phyloP scores from a whole-genome alignment of 2,329 filamentous ascomycete genomes.

The Trichoderma oligosporum region DNA sequence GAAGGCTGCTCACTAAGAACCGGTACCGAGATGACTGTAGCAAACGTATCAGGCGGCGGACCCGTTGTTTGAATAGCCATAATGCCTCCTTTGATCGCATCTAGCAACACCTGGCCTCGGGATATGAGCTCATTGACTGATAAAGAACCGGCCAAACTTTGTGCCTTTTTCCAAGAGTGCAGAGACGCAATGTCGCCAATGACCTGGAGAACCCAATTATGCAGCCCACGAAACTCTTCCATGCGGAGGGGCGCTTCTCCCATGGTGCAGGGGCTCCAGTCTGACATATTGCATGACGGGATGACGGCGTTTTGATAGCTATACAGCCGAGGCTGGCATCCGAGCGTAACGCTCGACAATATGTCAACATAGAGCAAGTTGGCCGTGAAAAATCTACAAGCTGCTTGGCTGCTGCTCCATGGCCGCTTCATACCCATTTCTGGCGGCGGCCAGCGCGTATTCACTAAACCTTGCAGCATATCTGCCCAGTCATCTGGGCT shows the following conservation, averaged over 20 bases:
- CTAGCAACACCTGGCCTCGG: constrained; percentile 42
- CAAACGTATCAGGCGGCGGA: neutral
- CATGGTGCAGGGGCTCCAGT: constrained; percentile 22
- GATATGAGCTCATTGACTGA: constrained; percentile 44
- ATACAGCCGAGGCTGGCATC: constrained; percentile 40
- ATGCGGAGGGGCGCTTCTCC: constrained; percentile 38
- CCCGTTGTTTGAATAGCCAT: constrained; percentile 27
- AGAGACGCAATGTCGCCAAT: constrained; percentile 53
- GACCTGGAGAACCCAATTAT: constrained; percentile 55
- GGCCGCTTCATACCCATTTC: constrained; percentile 34
- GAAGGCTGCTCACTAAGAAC: constrained; percentile 23
- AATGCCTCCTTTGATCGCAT: constrained; percentile 35
- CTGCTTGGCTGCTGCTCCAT: constrained; percentile 45
- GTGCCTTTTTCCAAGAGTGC: constrained; percentile 52
- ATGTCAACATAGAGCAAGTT: constrained; percentile 49
- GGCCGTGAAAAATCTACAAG: constrained; percentile 45
- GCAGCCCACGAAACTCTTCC: constrained; percentile 51
- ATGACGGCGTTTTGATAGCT: constrained; percentile 41
- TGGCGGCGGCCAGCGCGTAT: constrained; percentile 34
- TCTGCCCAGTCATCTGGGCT: constrained; percentile 37
- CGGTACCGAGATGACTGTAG: constrained; percentile 21
- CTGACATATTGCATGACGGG: constrained; percentile 27
- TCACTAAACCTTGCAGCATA: constrained; percentile 32
- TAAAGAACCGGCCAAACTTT: constrained; percentile 41
- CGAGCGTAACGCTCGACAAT: constrained; percentile 46